Conservation (phyloP, 306 rosid species). For the Styphnolobium japonicum region DNA sequence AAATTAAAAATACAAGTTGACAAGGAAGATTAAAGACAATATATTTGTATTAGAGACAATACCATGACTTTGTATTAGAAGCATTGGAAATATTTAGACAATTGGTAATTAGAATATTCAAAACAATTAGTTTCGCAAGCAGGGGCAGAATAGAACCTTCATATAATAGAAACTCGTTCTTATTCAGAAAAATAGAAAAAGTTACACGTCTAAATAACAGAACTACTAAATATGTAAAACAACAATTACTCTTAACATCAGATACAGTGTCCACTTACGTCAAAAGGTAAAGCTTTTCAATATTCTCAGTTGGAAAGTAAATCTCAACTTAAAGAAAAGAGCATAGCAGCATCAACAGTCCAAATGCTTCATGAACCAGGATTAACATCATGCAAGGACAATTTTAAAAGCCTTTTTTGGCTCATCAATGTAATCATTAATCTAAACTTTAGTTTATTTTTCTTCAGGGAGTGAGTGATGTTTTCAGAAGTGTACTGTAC, state of each 20-base stretch:
- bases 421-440: neutral
- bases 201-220: neutral
- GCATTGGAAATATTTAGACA: constrained; percentile 3
- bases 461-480: neutral
- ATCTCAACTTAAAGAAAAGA: neutral
- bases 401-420: neutral
- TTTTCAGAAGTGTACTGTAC: neutral
- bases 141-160: neutral
- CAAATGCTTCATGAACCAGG: neutral
- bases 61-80: too few relatives aligned
- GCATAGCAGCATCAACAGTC: neutral
- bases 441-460: neutral
- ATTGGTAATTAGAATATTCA: neutral
- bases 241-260: neutral
- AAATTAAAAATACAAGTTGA: neutral
- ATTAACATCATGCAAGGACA: neutral
- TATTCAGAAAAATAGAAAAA: neutral
- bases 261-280: neutral
- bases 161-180: neutral
- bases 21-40: constrained; percentile 3
- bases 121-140: neutral
- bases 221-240: neutral
- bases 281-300: neutral
- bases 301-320: neutral
- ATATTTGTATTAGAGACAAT: too few relatives aligned